A percentile compares a stretch with the other conserved stretches of the same genome.
Evolutionary conservation across 2,329 filamentous ascomycete species (phyloP).

Genomic region (Scopulariopsis brevicaulis): DNA sequence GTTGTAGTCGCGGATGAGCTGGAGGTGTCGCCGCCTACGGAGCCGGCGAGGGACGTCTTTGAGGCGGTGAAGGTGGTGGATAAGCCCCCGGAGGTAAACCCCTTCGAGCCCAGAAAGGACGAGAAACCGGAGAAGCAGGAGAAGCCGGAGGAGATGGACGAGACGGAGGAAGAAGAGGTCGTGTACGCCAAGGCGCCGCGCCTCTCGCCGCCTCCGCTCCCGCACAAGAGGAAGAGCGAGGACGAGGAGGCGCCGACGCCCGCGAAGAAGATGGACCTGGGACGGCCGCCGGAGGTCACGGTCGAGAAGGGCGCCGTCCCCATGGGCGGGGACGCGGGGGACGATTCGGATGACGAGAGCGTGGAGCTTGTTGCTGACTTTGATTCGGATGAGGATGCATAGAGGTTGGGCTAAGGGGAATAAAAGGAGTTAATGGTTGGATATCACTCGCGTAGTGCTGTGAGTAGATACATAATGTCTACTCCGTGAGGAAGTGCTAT

Average conservation of each 20-base stretch:
- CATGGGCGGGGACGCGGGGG: constrained; percentile 13
- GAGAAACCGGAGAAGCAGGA: constrained; percentile 22
- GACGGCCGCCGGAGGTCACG: constrained; percentile 4
- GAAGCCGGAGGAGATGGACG: constrained; percentile 18
- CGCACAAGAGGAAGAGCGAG: constrained; percentile 30
- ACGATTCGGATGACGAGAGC: constrained; percentile 36
- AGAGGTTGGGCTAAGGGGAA: background rate
- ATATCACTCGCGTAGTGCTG: background rate
- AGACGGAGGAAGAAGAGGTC: constrained; percentile 10
- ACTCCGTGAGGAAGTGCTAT: background rate
- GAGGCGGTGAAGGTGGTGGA: background rate
- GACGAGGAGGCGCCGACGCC: constrained; percentile 14
- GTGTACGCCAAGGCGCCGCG: background rate
- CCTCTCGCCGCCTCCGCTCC: constrained; percentile 8
- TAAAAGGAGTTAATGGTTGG: background rate
- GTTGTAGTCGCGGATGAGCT: constrained; percentile 1
- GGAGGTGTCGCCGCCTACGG: constrained; percentile 1
- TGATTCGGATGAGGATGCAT: constrained; percentile 30
- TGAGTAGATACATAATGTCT: background rate
- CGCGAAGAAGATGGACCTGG: constrained; percentile 9
- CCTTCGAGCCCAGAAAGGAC: constrained; percentile 17
- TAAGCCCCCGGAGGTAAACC: constrained; percentile 15
- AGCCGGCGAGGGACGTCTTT: background rate
- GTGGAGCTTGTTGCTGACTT: constrained; percentile 23
- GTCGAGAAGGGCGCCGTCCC: constrained; percentile 1